A percentile compares a stretch with the other conserved stretches of the same genome.
Evolutionary conservation across 495 filamentous ascomycete genomes (phyloP).

Genomic region (Pyrenula aspistea): DNA sequence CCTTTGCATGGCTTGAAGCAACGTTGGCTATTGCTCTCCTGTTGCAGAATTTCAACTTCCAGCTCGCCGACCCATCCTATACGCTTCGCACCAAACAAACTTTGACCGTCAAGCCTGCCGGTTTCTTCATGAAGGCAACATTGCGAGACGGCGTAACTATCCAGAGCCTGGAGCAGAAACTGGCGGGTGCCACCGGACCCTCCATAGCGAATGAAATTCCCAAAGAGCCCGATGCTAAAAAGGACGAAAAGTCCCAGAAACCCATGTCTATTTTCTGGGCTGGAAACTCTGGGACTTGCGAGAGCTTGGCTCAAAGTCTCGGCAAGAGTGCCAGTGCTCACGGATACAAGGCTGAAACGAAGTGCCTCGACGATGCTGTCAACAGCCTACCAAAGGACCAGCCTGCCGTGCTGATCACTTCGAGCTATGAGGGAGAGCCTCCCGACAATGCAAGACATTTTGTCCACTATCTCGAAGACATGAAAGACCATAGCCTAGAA

Average conservation of each 20-base stretch:
- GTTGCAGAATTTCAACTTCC: slow-evolving; percentile 51
- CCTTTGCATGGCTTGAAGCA: slow-evolving; percentile 57
- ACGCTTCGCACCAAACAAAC: slow-evolving; percentile 52
- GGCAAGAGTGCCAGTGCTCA: slow-evolving; percentile 43
- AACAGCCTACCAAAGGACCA: slow-evolving; percentile 47
- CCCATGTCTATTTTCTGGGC: slow-evolving; percentile 59
- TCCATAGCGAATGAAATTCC: slow-evolving; percentile 1
- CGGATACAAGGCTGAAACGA: slow-evolving; percentile 45
- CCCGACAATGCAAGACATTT: slow-evolving; percentile 65
- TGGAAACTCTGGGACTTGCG: slow-evolving; percentile 66
- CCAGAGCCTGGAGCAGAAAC: slow-evolving; percentile 39
- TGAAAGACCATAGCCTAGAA: slow-evolving; percentile 36
- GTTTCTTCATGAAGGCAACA: slow-evolving; percentile 55
- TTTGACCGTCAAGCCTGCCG: slow-evolving; percentile 65
- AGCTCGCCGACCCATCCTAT: slow-evolving; percentile 42
- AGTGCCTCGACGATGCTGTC: slow-evolving; percentile 48
- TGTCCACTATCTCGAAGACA: slow-evolving; percentile 45
- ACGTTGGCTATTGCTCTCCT: slow-evolving; percentile 41
- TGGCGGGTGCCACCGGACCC: slow-evolving; percentile 18
- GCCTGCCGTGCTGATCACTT: slow-evolving; percentile 54
- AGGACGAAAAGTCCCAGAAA: slow-evolving; percentile 18
- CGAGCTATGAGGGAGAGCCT: slow-evolving; percentile 65
- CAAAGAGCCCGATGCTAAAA: slow-evolving; percentile 8
- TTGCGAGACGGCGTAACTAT: slow-evolving; percentile 46
- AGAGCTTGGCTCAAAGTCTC: slow-evolving; percentile 51